A percentile compares a stretch with the other conserved stretches of the same genome.
Conservation (phyloP, 257 asterid genomes). For the Oldenlandia corymbosa region DNA sequence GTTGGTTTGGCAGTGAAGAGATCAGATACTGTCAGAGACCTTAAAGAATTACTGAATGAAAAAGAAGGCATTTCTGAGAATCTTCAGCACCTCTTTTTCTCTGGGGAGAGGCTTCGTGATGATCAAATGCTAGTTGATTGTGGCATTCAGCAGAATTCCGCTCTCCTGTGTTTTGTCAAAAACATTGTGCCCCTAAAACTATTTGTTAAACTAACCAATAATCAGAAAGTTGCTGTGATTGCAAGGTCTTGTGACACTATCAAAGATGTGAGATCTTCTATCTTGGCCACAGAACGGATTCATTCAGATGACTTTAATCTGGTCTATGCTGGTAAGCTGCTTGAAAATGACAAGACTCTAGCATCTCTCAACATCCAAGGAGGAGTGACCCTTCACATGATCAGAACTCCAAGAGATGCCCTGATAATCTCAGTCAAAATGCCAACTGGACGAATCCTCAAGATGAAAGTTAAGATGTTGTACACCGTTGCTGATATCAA, state of each 20-base stretch:
- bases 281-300: slow-evolving; percentile 16
- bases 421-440: slow-evolving; percentile 16
- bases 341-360: slow-evolving; percentile 21
- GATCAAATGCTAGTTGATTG: slow-evolving; percentile 17
- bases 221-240: slow-evolving; percentile 7
- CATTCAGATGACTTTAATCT: slow-evolving; percentile 2
- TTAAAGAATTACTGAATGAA: slow-evolving; percentile 18
- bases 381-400: slow-evolving; percentile 22
- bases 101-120: slow-evolving; percentile 9
- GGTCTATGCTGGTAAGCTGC: slow-evolving; percentile 18
- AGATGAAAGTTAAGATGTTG: slow-evolving; percentile 12
- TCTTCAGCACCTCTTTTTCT: slow-evolving; percentile 15
- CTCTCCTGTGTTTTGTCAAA: slow-evolving; percentile 15
- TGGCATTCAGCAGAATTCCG: slow-evolving; percentile 17
- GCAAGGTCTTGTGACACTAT: slow-evolving; percentile 20
- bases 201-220: slow-evolving; percentile 5
- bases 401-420: slow-evolving; percentile 3
- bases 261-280: slow-evolving; percentile 13
- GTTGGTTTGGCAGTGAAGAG: slow-evolving; percentile 17
- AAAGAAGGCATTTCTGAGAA: slow-evolving; percentile 24
- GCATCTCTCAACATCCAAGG: slow-evolving; percentile 9
- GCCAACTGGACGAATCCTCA: slow-evolving; percentile 11
- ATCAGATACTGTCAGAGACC: slow-evolving; percentile 17
- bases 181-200: background rate
- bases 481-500: slow-evolving; percentile 18